Base-by-base conservation (phyloP, 2,329 filamentous ascomycete species). In the Fusarium sacchari region DNA sequence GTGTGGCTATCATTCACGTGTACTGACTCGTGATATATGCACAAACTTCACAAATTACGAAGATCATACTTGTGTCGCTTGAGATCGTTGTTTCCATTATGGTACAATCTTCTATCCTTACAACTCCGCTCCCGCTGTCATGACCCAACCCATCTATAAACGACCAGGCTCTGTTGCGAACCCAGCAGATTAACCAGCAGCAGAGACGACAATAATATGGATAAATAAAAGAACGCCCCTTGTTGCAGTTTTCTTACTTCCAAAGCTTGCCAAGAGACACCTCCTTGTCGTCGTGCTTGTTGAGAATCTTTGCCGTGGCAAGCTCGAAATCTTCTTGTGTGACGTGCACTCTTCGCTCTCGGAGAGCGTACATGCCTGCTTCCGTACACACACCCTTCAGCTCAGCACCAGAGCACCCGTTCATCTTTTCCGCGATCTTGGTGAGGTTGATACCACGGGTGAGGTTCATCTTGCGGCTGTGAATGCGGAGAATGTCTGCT, bases 371-470 rank as follows among this genome's bases (percentile, higher is more conserved):
- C 96, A 99, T 99, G 79, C 96, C 96, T 6, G 96, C 95, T 84
- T 99, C 96, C 50, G 96, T 99, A 83, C 96, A 99, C 53, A 99
- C 96, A 86, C 96, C 96, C 90, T 99, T 99, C 78, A 99, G 85
- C 85, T 99, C 96, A 61, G 96, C 96, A 69, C 96, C 96, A 7
- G 95, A 98, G 84, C 96, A 99, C 58, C 96, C 96, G 80, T 98
- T 98, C 96, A 99, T 99, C 90, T 98, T 98, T 88, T 99, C 96
- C 36, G 96, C 96, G 79, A 98, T 97, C 91, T 99, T 99, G 79
- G 90, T 97, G 75, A 99, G 87, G 85, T 99, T 97, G 86, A 99
- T 98, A 59, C 96, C 96, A 80, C 96, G 91, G 20, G 96, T 99
- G 78, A 99, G 84, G 85, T 99, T 99, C 96, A 99, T 99, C 85